Base-by-base conservation (phyloP, 352 stramenopile genomes). In the Phytophthora citricola region DNA sequence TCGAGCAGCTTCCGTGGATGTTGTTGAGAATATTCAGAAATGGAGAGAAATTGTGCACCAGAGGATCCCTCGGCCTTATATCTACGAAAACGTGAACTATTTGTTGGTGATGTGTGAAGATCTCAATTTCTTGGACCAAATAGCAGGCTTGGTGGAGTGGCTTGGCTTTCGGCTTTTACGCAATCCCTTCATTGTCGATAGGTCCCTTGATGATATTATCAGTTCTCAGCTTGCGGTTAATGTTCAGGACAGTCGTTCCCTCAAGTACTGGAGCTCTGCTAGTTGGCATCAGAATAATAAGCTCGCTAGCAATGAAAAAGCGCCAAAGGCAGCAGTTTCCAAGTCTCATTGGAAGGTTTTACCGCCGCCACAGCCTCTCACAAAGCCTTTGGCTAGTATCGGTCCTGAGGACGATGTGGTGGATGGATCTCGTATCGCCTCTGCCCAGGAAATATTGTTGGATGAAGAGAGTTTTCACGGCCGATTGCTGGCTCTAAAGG, bases 401-500 rank as follows among this genome's bases (percentile, higher is more conserved):
- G 49, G 79, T 3, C 76, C 74, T 4, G 75, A 79, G 12, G 78
- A 87, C 40, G 70, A 85, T n/a, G 65, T 75, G 1, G 48, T 85
- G 2, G 73, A 88, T 43, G 79, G 78, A 2, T 63, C 40, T 12
- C 71, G 78, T 0, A 79, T 89, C 44, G 24, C 24, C 10, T 34
- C 27, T 5, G 80, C 82, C 5, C 69, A 75, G 24, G 15, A 34
- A 0, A 41, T 78, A 29, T 38, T 91, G 29, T 49, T 79, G 2
- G 68, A 88, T 26, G 82, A 91, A 69, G 80, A 91, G 36, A 73
- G 69, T 27, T 58, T 89, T 10, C 68, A 83, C 17, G 82, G 82
- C 29, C 65, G 63, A 32, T 12, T 52, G 27, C 54, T 38, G 29
- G 58, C 61, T 15, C 15, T 76, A 9, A 64, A 60, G 45, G 41